Evolutionary conservation across 345 rosid genomes (phyloP).

Genomic region (Raphanus sativus): DNA sequence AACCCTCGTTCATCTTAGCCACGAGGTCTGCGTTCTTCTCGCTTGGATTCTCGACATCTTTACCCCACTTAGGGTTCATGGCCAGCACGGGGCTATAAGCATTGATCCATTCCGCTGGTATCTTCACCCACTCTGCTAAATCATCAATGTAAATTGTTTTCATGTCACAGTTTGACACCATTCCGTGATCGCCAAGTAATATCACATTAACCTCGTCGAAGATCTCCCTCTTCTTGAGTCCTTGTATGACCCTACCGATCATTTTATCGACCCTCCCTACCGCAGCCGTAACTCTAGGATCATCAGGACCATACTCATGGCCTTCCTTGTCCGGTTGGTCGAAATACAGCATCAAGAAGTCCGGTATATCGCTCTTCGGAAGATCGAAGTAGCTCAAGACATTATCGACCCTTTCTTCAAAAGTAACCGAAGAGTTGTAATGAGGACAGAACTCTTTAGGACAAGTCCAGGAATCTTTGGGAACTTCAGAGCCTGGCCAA

Average conservation of each 20-base stretch:
- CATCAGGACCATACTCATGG: slow-evolving; percentile 83
- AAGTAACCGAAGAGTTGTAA: slow-evolving; percentile 66
- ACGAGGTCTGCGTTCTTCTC: slow-evolving; percentile 46
- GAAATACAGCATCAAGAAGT: slow-evolving; percentile 69
- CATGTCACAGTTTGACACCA: slow-evolving; percentile 84
- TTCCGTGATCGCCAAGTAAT: slow-evolving; percentile 91
- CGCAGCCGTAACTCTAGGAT: slow-evolving; percentile 66
- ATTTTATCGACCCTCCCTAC: slow-evolving; percentile 58
- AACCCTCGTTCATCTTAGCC: slow-evolving; percentile 70
- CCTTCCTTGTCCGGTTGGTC: slow-evolving; percentile 93
- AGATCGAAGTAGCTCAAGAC: slow-evolving; percentile 72
- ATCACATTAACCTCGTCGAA: slow-evolving; percentile 72
- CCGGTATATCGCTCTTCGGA: slow-evolving; percentile 60
- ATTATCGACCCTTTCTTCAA: slow-evolving; percentile 75
- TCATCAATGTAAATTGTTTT: slow-evolving; percentile 68
- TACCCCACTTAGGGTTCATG: slow-evolving; percentile 58
- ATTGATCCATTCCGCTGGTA: slow-evolving; percentile 68
- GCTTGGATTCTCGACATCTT: slow-evolving; percentile 26
- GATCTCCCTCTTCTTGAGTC: slow-evolving; percentile 73
- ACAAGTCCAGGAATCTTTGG: slow-evolving; percentile 79
- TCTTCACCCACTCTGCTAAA: slow-evolving; percentile 64
- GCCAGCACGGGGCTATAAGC: slow-evolving; percentile 63
- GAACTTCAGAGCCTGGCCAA: slow-evolving; percentile 95
- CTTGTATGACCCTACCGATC: slow-evolving; percentile 69
- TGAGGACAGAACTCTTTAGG: slow-evolving; percentile 54